Percentiles rank a stretch among this genome's conserved stretches.
Conservation (phyloP, 2,329 filamentous ascomycete species). For the Neopestalotiopsis clavispora region DNA sequence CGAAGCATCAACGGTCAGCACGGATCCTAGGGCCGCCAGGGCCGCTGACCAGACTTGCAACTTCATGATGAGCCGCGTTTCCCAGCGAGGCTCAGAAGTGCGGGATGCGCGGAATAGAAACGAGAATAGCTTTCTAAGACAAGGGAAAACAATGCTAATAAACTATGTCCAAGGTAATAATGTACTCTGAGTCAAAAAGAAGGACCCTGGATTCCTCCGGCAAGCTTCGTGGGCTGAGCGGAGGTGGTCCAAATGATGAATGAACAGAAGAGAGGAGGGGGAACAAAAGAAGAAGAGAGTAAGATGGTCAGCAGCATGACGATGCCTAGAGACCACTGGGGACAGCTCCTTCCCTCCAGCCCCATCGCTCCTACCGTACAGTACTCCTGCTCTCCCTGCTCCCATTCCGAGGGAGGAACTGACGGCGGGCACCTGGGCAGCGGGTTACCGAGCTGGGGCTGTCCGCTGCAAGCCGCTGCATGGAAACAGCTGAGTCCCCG, state of each 20-base stretch:
- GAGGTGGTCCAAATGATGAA: not conserved
- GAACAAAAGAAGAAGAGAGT: not conserved
- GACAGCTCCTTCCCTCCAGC: not conserved
- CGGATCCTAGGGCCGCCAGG: constrained; percentile 32
- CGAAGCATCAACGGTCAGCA: constrained; percentile 49
- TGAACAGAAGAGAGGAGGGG: not conserved
- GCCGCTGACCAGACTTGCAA: constrained; percentile 23
- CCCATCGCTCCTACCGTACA: not conserved
- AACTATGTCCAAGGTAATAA: not conserved
- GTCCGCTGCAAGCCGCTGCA: not conserved
- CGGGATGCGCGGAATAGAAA: not conserved
- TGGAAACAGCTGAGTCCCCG: not conserved
- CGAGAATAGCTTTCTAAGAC: not conserved
- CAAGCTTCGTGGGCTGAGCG: not conserved
- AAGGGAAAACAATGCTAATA: not conserved
- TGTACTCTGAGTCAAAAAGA: not conserved
- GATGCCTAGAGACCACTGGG: not conserved
- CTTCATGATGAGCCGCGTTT: constrained; percentile 29
- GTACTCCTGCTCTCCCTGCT: no score
- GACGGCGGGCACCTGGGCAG: not conserved
- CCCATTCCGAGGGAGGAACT: not conserved
- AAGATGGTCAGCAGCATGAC: not conserved
- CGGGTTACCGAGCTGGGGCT: not conserved
- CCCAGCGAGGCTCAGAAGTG: not conserved
- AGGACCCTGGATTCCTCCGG: not conserved